Percentiles rank a stretch among this genome's conserved stretches.
These are phyloP conservation scores for Botrytis squamosa DNA, from an alignment of 2,329 filamentous ascomycete species.

Conservation along the genomic window DNA sequence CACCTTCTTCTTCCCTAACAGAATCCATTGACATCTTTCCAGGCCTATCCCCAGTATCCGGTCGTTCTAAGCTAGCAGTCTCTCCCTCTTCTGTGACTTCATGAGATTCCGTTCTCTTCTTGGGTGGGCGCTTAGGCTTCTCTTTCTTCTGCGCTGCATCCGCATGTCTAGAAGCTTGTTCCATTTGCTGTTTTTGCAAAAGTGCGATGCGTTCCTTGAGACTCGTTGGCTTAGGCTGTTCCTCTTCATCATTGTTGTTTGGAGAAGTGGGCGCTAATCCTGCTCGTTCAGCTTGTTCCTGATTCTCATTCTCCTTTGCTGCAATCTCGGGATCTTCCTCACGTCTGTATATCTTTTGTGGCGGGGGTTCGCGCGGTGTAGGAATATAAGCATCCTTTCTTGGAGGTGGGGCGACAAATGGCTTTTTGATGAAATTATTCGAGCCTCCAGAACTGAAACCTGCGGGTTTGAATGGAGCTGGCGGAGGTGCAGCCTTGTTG, in stretches of 20 bases:
- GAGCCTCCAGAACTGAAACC: slow-evolving; percentile 58
- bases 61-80: slow-evolving; percentile 46
- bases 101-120: slow-evolving; percentile 60
- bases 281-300: slow-evolving; percentile 67
- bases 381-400: slow-evolving; percentile 90
- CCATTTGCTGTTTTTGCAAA: slow-evolving; percentile 88
- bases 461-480: slow-evolving; percentile 85
- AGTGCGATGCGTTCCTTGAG: slow-evolving; percentile 94
- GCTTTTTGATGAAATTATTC: slow-evolving; percentile 86
- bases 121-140: slow-evolving; percentile 76
- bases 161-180: slow-evolving; percentile 80
- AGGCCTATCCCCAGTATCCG: slow-evolving; percentile 48
- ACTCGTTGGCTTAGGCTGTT: slow-evolving; percentile 87
- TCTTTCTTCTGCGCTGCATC: slow-evolving; percentile 79
- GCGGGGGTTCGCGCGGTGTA: slow-evolving; percentile 65
- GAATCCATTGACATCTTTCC: slow-evolving; percentile 53
- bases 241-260: slow-evolving; percentile 55
- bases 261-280: slow-evolving; percentile 51
- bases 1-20: slow-evolving; percentile 43
- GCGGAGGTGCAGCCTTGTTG: slow-evolving; percentile 84
- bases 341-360: slow-evolving; percentile 75
- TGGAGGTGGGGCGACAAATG: slow-evolving; percentile 91
- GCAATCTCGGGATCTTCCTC: slow-evolving; percentile 80
- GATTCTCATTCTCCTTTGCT: slow-evolving; percentile 63
- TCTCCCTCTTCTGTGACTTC: slow-evolving; percentile 42